These are phyloP conservation scores for Peronospora belbahrii DNA, from an alignment of 352 stramenopile species.

Conservation along the genomic window DNA sequence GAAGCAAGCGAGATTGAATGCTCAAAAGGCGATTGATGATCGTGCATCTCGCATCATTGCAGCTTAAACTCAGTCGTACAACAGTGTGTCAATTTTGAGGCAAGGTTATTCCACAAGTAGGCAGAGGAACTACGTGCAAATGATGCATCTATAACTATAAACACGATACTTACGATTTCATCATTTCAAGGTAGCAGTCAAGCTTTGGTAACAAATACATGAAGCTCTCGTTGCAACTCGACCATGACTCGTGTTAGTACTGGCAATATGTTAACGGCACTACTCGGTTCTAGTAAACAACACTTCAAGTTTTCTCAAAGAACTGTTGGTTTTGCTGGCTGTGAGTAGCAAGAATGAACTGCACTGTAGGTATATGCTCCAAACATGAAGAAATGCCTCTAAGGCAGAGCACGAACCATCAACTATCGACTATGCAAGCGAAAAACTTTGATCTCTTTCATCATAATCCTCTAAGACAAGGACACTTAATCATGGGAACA, in stretches of 20 bases:
- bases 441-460: neutral
- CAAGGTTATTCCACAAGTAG: slow-evolving; percentile 2
- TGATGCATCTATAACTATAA: slow-evolving; percentile 26
- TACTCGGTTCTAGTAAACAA: too few relatives aligned
- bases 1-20: slow-evolving; percentile 69
- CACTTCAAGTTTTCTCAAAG: too few relatives aligned
- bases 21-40: slow-evolving; percentile 53
- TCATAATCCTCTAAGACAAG: slow-evolving; percentile 17
- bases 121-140: neutral
- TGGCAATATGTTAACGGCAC: too few relatives aligned
- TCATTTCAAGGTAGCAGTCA: too few relatives aligned
- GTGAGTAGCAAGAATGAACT: too few relatives aligned
- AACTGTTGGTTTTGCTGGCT: too few relatives aligned
- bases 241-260: too few relatives aligned
- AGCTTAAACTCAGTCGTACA: slow-evolving; percentile 23
- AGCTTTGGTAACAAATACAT: too few relatives aligned
- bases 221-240: too few relatives aligned
- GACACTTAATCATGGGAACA: neutral
- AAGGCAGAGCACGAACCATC: too few relatives aligned
- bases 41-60: slow-evolving; percentile 30
- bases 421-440: neutral
- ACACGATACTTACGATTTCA: slow-evolving; percentile 2
- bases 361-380: neutral
- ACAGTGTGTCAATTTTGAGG: slow-evolving; percentile 1
- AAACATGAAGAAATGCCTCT: too few relatives aligned